Evolutionary conservation across 495 filamentous ascomycete genomes (phyloP).

Genomic region (Penicillium bialowiezense): DNA sequence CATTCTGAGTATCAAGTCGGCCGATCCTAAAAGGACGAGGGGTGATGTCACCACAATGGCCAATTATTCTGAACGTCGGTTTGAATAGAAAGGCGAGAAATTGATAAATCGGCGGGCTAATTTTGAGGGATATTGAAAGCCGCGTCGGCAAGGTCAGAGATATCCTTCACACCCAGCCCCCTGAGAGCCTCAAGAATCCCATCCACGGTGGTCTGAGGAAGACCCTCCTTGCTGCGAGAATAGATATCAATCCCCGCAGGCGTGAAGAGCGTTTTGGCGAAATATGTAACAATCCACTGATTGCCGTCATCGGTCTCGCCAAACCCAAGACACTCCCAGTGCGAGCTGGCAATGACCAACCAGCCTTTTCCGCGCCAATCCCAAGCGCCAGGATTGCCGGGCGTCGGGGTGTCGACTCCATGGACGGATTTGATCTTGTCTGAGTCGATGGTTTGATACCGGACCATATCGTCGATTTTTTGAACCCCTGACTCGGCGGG

Average conservation of each 20-base stretch:
- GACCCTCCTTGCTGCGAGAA: constrained; percentile 51
- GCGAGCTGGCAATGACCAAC: constrained; percentile 59
- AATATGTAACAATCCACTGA: constrained; percentile 72
- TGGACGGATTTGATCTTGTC: constrained; percentile 55
- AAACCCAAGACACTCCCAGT: constrained; percentile 75
- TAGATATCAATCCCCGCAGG: constrained; percentile 75
- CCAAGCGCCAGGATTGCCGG: constrained; percentile 47
- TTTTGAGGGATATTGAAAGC: constrained; percentile 23
- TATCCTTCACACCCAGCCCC: constrained; percentile 22
- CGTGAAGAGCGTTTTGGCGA: constrained; percentile 71
- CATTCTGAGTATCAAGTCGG: too few species aligned
- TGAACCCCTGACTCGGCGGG: constrained; percentile 19
- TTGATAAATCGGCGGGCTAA: too few species aligned
- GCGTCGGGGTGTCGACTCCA: constrained; percentile 58
- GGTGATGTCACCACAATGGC: too few species aligned
- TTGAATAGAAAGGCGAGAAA: too few species aligned
- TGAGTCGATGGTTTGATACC: constrained; percentile 52
- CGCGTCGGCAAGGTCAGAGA: constrained; percentile 13
- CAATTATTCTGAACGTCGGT: too few species aligned
- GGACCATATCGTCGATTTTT: constrained; percentile 65
- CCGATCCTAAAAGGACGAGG: too few species aligned
- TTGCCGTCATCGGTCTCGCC: constrained; percentile 48
- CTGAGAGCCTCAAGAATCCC: constrained; percentile 43
- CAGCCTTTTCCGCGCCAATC: constrained; percentile 70
- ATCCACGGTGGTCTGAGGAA: constrained; percentile 44